phyloP scores from a whole-genome alignment of 352 stramenopile species.

The Phytophthora aleatoria region DNA sequence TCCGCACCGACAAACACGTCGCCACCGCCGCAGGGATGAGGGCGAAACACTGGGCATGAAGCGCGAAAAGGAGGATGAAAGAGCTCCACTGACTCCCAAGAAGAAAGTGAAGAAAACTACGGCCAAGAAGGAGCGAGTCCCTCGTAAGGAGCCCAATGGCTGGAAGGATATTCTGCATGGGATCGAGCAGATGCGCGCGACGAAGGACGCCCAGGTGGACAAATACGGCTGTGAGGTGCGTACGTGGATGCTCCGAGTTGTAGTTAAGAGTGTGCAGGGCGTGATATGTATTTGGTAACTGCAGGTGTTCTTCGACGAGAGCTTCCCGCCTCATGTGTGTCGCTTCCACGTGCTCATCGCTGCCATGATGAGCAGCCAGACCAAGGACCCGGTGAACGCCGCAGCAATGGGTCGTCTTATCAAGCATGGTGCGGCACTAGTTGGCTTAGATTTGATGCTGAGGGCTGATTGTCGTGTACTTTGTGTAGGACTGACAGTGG shows the following conservation, averaged over 20 bases:
- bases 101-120: conserved; percentile 26
- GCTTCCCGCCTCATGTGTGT: conserved; percentile 45
- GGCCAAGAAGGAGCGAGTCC: conserved; percentile 31
- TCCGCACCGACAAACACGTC: conserved; percentile 1
- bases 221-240: conserved; percentile 67
- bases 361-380: conserved; percentile 98
- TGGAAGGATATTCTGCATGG: conserved; percentile 66
- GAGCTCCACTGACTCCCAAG: conserved; percentile 2
- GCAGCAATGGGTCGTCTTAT: conserved; percentile 75
- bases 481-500: conserved; percentile 78
- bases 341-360: conserved; percentile 95
- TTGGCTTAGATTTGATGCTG: conserved; percentile 2
- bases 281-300: background rate
- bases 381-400: conserved; percentile 93
- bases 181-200: conserved; percentile 75
- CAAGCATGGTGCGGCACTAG: conserved; percentile 39
- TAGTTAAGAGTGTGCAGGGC: background rate
- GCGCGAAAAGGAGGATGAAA: conserved; percentile 22
- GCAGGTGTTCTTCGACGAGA: conserved; percentile 49
- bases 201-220: conserved; percentile 72
- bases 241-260: background rate
- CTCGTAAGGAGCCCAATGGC: conserved; percentile 36
- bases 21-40: conserved; percentile 8
- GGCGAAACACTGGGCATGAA: conserved; percentile 25
- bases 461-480: background rate